Base-by-base conservation (phyloP, 78 protist species). In the Paratrimastix pyriformis region DNA sequence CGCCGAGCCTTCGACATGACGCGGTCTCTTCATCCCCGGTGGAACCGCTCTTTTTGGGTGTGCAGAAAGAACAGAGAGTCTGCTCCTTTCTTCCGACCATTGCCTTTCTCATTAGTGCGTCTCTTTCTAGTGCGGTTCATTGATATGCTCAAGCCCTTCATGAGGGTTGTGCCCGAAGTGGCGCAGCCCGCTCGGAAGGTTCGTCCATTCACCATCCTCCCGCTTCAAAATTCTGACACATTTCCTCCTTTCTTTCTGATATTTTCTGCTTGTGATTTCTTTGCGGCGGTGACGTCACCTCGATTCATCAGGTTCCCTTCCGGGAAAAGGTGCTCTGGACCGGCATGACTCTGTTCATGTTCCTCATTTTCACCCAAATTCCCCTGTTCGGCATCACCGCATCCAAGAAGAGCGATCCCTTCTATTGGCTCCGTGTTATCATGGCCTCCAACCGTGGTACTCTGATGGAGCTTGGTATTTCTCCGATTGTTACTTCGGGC, bases 361-460 rank as follows among this genome's bases (percentile, higher is more conserved):
- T 89, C 87, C 88, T 98, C 38, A 95, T 97, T 39, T 90, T 94
- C 84, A 88, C 94, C 85, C 99, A 96, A 77, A 83, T 97, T 44
- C 99, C 99, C 40, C 86, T 97, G 7, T 93, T 88, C 65, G 99
- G 99, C 2, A 75, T 86, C 37, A 54, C 50, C 18, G 50, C 74
- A 1, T 69, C 84, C 82, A 91, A 89, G 68, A 35, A 76, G 24
- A 73, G 93, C 21, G 99, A 97, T 73, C 98, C 99, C 38, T 90
- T 93, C 91, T 97, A 94, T 85, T 94, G 98, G 98, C 78, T 91
- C 86, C 96, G 99, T 29, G 97, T 92, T 46, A 86, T 98, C 62
- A 82, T 96, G 64, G 99, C 99, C 39, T 93, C 99, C 26, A 96
- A 95, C 92, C 84, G 97, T 15, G 99, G 99, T n/a, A 95, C 99